Conservation (phyloP, 2,329 filamentous ascomycete genomes). For the Aspergillus sp. region DNA sequence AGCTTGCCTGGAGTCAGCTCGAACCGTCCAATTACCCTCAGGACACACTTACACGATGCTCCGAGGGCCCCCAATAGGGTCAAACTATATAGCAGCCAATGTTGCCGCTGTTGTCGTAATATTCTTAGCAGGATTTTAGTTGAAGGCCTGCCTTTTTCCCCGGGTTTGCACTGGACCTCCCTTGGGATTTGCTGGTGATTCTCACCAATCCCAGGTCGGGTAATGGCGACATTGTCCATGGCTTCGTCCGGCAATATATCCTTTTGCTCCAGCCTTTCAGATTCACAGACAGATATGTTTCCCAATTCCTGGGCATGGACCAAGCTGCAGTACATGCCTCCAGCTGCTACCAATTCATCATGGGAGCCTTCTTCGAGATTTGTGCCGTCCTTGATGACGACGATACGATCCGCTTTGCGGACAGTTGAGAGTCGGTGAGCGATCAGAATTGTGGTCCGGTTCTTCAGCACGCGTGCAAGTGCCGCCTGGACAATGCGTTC, state of each 20-base stretch:
- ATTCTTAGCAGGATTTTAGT: too few species aligned
- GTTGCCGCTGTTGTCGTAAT: too few species aligned
- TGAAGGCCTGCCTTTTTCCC: too few species aligned
- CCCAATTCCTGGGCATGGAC: constrained; percentile 70
- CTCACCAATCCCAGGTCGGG: too few species aligned
- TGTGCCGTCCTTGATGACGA: constrained; percentile 79
- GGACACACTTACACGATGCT: constrained; percentile 2
- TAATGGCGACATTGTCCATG: neutral
- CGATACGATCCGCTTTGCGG: constrained; percentile 90
- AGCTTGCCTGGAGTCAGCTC: constrained; percentile 12
- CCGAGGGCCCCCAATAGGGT: constrained; percentile 1
- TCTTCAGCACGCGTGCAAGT: constrained; percentile 78
- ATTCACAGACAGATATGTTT: neutral
- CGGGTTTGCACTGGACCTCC: too few species aligned
- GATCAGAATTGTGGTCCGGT: constrained; percentile 92
- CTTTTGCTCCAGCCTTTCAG: neutral
- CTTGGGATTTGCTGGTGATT: too few species aligned
- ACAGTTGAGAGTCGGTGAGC: constrained; percentile 95
- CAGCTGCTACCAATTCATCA: constrained; percentile 68
- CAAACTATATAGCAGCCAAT: neutral
- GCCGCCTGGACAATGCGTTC: constrained; percentile 94
- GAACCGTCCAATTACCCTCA: too few species aligned
- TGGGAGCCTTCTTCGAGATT: constrained; percentile 93
- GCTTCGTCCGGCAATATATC: neutral
- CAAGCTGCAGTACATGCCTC: constrained; percentile 76